A percentile compares a stretch with the other conserved stretches of the same genome.
These are phyloP conservation scores for Beauveria asiatica DNA, from an alignment of 2,329 filamentous ascomycete species.

Conservation along the genomic window DNA sequence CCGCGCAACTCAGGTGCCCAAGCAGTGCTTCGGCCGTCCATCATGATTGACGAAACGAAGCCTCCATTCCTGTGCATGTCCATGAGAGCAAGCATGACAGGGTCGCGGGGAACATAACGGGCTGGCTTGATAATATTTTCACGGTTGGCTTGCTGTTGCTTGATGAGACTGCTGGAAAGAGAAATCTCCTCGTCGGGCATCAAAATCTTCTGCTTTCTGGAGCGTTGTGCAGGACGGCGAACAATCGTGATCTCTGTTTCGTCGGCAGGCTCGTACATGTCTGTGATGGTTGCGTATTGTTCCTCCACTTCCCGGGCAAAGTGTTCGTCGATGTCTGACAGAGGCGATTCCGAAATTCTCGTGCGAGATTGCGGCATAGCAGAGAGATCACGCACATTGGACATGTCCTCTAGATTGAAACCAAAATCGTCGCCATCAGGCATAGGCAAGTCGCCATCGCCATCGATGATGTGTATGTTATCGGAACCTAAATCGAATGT, in stretches of 20 bases:
- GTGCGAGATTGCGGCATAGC: constrained; percentile 42
- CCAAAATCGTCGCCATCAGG: constrained; percentile 51
- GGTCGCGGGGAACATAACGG: constrained; percentile 78
- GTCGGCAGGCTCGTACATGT: constrained; percentile 54
- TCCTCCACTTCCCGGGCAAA: constrained; percentile 51
- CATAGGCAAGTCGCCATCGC: constrained; percentile 57
- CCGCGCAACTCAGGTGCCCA: constrained; percentile 92
- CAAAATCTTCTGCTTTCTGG: constrained; percentile 70
- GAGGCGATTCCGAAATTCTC: constrained; percentile 60
- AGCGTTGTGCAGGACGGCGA: constrained; percentile 62
- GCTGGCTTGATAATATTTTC: constrained; percentile 78
- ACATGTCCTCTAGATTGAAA: constrained; percentile 52
- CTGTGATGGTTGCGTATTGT: constrained; percentile 47
- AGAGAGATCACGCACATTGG: constrained; percentile 41
- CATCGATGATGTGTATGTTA: constrained; percentile 51
- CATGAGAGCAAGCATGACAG: constrained; percentile 76
- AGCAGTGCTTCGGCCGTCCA: constrained; percentile 64
- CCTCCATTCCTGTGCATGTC: constrained; percentile 86
- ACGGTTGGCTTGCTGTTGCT: constrained; percentile 76
- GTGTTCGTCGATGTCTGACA: constrained; percentile 61
- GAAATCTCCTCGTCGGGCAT: constrained; percentile 74
- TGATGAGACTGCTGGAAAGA: constrained; percentile 68
- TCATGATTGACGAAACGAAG: constrained; percentile 81
- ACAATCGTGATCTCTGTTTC: constrained; percentile 51
- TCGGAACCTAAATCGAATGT: constrained; percentile 45